Conservation (phyloP, 305 asterid genomes). For the Fraxinus paxiana region DNA sequence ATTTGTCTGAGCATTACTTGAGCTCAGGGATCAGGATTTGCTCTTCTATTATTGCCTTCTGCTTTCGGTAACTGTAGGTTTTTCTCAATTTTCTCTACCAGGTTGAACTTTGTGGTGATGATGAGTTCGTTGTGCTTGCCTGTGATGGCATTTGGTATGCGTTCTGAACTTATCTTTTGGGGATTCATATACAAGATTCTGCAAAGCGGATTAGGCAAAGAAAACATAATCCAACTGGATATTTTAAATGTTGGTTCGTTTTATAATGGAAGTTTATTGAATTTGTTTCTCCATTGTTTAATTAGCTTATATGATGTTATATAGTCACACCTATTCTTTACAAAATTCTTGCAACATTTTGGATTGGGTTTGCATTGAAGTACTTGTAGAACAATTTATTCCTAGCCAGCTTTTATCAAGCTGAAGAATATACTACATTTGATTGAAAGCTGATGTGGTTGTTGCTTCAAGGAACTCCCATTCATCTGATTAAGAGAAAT, state of each 20-base stretch:
- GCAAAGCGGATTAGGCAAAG: not conserved
- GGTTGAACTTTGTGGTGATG: slow-evolving; percentile 91
- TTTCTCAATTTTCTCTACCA: slow-evolving; percentile 34
- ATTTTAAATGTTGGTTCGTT: not conserved
- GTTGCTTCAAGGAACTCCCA: not conserved
- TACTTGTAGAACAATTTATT: not conserved
- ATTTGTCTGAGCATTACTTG: not conserved
- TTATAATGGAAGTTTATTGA: not conserved
- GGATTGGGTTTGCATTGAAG: not conserved
- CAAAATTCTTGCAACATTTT: not conserved
- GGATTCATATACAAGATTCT: not conserved
- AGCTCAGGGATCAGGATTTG: not conserved
- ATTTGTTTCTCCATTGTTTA: not conserved
- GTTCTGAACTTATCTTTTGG: slow-evolving; percentile 20
- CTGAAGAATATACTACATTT: not conserved
- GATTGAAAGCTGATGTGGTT: not conserved
- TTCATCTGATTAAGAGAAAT: not conserved
- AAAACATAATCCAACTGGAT: not conserved
- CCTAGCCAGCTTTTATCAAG: too few species aligned
- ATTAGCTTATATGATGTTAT: not conserved
- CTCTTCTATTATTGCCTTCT: not conserved
- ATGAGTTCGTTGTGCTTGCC: slow-evolving; percentile 88
- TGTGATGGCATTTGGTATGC: slow-evolving; percentile 97
- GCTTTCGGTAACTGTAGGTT: slow-evolving; percentile 3
- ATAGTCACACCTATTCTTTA: not conserved